phyloP scores from a whole-genome alignment of 345 rosid genomes.

The Salix suchowensis region DNA sequence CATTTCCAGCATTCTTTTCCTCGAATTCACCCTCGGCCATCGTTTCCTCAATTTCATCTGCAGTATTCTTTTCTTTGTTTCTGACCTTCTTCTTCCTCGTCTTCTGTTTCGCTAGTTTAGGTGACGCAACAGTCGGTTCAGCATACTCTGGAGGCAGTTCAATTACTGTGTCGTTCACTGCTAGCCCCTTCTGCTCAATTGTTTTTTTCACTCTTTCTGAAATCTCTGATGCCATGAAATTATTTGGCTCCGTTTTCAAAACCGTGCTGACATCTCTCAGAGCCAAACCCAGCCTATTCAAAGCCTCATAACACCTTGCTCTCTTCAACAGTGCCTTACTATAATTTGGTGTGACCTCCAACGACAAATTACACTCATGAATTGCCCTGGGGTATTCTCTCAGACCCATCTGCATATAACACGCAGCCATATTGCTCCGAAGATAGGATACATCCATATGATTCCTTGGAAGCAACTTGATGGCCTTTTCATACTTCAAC shows the following conservation, averaged over 20 bases:
- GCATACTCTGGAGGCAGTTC: conserved; percentile 71
- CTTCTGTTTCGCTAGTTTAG: conserved; percentile 40
- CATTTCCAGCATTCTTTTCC: conserved; percentile 12
- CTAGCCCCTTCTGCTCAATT: conserved; percentile 56
- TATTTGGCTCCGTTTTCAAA: conserved; percentile 61
- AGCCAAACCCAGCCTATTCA: conserved; percentile 76
- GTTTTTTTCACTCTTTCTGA: conserved; percentile 57
- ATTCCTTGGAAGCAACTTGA: conserved; percentile 66
- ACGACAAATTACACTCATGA: conserved; percentile 69
- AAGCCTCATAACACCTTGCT: conserved; percentile 83
- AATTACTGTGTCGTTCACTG: conserved; percentile 49
- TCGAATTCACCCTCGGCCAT: conserved; percentile 9
- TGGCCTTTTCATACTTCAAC: conserved; percentile 72
- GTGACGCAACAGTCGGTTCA: conserved; percentile 47
- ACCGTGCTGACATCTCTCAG: conserved; percentile 63
- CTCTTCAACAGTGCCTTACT: conserved; percentile 75
- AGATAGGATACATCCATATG: conserved; percentile 62
- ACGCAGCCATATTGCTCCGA: conserved; percentile 74
- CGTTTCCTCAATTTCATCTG: conserved; percentile 29
- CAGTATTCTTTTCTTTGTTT: conserved; percentile 29
- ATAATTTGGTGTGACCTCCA: conserved; percentile 60
- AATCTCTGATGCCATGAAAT: conserved; percentile 69
- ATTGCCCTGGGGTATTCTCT: conserved; percentile 71
- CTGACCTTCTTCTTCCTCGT: conserved; percentile 36
- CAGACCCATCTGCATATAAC: conserved; percentile 84